Conservation (phyloP, 768 basidiomycete species). For the Termitomyces sp. region DNA sequence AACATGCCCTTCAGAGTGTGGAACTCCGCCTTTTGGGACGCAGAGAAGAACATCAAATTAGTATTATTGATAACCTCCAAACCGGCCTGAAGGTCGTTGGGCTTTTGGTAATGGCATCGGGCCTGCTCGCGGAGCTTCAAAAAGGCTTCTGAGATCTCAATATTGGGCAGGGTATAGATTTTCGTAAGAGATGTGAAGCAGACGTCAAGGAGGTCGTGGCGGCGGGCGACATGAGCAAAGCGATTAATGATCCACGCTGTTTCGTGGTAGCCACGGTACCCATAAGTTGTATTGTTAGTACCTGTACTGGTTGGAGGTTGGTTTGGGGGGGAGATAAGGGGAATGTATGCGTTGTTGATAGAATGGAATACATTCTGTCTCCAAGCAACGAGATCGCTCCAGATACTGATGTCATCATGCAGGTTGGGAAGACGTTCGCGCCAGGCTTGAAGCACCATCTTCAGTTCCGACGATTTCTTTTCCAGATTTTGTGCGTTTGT, state of each 20-base stretch:
- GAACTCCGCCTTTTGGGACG: conserved; percentile 94
- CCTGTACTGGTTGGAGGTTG: conserved; percentile 44
- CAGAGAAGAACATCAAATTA: conserved; percentile 97
- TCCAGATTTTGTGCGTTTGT: conserved; percentile 90
- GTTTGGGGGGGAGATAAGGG: conserved; percentile 66
- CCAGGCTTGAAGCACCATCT: conserved; percentile 96
- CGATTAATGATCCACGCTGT: conserved; percentile 99
- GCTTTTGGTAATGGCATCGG: conserved; percentile 95
- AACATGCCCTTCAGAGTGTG: conserved; percentile 99
- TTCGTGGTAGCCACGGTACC: conserved; percentile 97
- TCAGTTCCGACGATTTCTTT: conserved; percentile 92
- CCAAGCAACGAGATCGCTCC: conserved; percentile 99
- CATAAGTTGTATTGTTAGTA: conserved; percentile 68
- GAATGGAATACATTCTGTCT: conserved; percentile 96
- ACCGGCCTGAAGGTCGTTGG: conserved; percentile 88
- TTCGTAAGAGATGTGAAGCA: conserved; percentile 93
- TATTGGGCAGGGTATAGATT: conserved; percentile 98
- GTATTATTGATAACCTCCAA: conserved; percentile 99
- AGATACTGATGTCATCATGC: conserved; percentile 96
- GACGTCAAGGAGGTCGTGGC: conserved; percentile 94
- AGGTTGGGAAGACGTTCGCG: conserved; percentile 93
- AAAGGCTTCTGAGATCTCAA: conserved; percentile 99
- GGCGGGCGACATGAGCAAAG: conserved; percentile 96
- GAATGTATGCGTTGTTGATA: conserved; percentile 95
- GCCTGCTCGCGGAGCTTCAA: conserved; percentile 98